Base-by-base conservation (phyloP, 176 grass and related monocot species). In the Raddia guianensis region DNA sequence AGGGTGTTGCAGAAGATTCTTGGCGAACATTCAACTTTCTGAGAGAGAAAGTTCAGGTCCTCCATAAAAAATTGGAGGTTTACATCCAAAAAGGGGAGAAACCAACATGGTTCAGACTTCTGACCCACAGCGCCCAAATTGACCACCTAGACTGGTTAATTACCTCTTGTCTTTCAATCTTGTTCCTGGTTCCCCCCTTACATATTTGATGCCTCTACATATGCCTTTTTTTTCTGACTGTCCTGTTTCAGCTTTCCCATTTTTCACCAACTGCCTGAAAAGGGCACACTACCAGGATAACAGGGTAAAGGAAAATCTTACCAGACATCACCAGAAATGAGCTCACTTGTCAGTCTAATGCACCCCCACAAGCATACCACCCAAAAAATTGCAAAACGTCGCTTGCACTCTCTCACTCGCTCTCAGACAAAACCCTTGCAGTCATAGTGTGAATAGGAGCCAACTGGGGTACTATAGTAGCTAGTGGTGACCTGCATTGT, bases 41-140 rank as follows among this genome's bases (percentile, higher is more conserved):
- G 35, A 80, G 79, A 0, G 34, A 84, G 20, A 43, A n/a, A 84
- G 83, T 78, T 82, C n/a, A 90, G 66, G 66, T 72, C 88, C 83
- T 82, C 88, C 87, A 43, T 76, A 0, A 89, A 89, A 89, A 89
- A 57, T 27, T 64, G 87, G 82, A 89, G 87, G 87, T 64, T 89
- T 73, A 85, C 82, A 89, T 81, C 82, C 76, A 61, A 59, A 73
- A 5, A 16, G 35, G 70, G 70, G 33, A 50, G 37, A 73, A 62
- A 74, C 50, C 34, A 7, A 67, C 50, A 52, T 3, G 18, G 50
- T 52, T 55, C 11, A 32, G 33, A 50, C 56, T 43, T 54, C 5
- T 55, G 49, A 43, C 21, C 10, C 55, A 57, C 65, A 27, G 12
- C 32, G 15, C 69, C 63, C 56, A 46, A 33, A 47, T 64, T 64